Conservation (phyloP, 2,329 filamentous ascomycete species). For the Arthrobotrys entomopaga region DNA sequence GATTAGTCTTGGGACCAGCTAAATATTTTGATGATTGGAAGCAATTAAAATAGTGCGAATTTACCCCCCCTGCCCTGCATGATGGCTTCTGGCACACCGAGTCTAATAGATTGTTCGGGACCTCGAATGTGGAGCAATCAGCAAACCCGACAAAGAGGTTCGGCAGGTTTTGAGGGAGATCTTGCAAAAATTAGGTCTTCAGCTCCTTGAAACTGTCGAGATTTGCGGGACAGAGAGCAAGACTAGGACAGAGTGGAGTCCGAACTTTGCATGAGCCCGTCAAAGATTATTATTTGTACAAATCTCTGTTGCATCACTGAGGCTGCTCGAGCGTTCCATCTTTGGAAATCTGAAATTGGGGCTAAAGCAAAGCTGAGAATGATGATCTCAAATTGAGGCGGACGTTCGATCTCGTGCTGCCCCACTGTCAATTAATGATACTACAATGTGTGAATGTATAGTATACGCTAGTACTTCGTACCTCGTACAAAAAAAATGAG, state of each 20-base stretch:
- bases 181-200: conserved; percentile 10
- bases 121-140: conserved; percentile 19
- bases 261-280: background rate
- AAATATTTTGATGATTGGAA: conserved; percentile 35
- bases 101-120: conserved; percentile 37
- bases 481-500: too few relatives aligned
- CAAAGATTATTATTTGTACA: background rate
- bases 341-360: background rate
- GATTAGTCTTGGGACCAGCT: conserved; percentile 5
- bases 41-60: conserved; percentile 34
- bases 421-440: conserved; percentile 35
- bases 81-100: conserved; percentile 35
- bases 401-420: conserved; percentile 12
- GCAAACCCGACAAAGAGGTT: conserved; percentile 39
- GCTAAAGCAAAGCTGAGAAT: conserved; percentile 30
- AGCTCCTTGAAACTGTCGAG: conserved; percentile 17
- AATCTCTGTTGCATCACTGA: background rate
- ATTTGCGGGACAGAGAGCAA: conserved; percentile 22
- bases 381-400: conserved; percentile 43
- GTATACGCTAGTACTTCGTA: too few relatives aligned
- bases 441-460: too few relatives aligned
- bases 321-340: background rate
- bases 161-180: conserved; percentile 24
- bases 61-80: conserved; percentile 30
- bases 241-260: background rate